Conservation (phyloP, 345 rosid genomes). For the Raphanus raphanistrum region DNA sequence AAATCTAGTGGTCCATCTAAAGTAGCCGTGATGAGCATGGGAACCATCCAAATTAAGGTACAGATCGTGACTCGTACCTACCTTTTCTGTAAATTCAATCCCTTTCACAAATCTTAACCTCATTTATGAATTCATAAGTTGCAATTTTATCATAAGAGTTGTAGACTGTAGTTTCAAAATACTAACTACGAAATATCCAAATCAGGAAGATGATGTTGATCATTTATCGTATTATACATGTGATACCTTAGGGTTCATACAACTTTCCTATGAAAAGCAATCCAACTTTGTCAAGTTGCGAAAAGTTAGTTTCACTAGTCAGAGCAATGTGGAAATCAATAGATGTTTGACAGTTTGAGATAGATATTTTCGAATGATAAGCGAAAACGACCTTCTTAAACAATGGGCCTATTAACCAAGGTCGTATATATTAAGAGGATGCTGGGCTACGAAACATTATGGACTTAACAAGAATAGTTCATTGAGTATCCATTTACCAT, state of each 20-base stretch:
- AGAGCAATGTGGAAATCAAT: background rate
- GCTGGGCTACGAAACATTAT: background rate
- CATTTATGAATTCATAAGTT: slow-evolving; percentile 16
- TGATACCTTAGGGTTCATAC: background rate
- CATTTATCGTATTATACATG: slow-evolving; percentile 32
- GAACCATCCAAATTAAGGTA: slow-evolving; percentile 39
- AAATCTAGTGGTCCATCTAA: slow-evolving; percentile 36
- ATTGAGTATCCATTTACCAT: background rate
- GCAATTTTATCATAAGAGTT: slow-evolving; percentile 28
- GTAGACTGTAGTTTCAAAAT: slow-evolving; percentile 25
- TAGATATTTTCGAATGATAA: background rate
- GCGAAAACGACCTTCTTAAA: slow-evolving; percentile 3
- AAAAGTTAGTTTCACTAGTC: background rate
- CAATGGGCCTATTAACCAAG: background rate
- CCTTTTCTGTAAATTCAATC: slow-evolving; percentile 31
- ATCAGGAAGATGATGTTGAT: slow-evolving; percentile 40
- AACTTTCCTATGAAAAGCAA: slow-evolving; percentile 10
- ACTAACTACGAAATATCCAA: slow-evolving; percentile 42
- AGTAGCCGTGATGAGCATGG: slow-evolving; percentile 38
- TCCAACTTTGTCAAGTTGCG: background rate
- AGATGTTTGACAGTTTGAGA: background rate
- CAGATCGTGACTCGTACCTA: slow-evolving; percentile 37
- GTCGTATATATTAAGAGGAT: background rate
- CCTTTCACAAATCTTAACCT: slow-evolving; percentile 29
- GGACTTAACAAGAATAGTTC: background rate